Conservation (phyloP, 305 asterid genomes). For the Plantago coronopus region DNA sequence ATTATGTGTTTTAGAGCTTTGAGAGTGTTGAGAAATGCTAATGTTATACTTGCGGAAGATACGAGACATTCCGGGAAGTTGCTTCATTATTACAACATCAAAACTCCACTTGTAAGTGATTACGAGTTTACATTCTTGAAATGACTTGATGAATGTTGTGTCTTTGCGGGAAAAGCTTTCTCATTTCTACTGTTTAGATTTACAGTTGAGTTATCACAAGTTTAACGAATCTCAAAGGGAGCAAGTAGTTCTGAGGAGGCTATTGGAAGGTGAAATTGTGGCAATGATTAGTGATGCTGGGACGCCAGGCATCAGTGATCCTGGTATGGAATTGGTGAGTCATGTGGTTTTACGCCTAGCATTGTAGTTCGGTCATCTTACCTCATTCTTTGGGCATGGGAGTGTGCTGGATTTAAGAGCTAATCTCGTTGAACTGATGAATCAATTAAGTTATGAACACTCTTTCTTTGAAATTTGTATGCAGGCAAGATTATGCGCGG, state of each 20-base stretch:
- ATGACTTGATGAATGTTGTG: background rate
- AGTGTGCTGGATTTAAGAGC: too few relatives aligned
- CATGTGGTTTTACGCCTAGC: background rate
- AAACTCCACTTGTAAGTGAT: conserved; percentile 73
- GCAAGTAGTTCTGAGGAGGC: conserved; percentile 58
- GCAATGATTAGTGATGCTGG: conserved; percentile 91
- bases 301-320: conserved; percentile 86
- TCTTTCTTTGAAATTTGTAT: conserved; percentile 25
- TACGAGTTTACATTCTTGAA: conserved; percentile 7
- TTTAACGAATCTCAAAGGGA: conserved; percentile 83
- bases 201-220: conserved; percentile 92
- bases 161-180: conserved; percentile 19
- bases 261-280: conserved; percentile 65
- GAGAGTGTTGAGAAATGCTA: conserved; percentile 72
- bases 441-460: background rate
- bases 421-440: conserved; percentile 6
- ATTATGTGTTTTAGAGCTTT: conserved; percentile 52
- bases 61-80: conserved; percentile 91
- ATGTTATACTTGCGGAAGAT: conserved; percentile 84
- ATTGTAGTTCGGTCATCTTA: background rate
- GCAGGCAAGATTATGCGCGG: conserved; percentile 72
- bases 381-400: background rate
- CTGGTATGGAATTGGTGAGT: conserved; percentile 84
- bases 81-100: conserved; percentile 72
- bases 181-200: conserved; percentile 43